Evolutionary conservation across 495 filamentous ascomycete genomes (phyloP).

Genomic region (Cairneyella variabilis): DNA sequence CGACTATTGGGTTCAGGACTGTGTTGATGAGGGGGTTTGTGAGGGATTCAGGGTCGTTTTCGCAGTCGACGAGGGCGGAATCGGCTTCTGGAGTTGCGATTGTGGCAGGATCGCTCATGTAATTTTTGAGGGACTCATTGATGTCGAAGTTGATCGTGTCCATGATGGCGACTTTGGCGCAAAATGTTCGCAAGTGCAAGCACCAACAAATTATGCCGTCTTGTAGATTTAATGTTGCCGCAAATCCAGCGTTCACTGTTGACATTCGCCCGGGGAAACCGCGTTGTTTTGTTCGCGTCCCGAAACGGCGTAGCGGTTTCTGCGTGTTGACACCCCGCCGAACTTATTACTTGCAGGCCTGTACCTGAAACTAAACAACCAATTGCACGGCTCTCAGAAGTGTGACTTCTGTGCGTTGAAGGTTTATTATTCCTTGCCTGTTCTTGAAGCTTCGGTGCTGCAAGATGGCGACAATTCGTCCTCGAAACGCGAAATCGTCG

Average conservation of each 20-base stretch:
- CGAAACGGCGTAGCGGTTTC: conserved; percentile 1
- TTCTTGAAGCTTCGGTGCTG: not conserved
- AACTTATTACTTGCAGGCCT: conserved; percentile 1
- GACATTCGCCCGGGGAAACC: conserved; percentile 12
- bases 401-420: conserved; percentile 1
- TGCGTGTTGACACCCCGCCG: conserved; percentile 7
- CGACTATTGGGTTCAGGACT: conserved; percentile 87
- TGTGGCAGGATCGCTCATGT: conserved; percentile 83
- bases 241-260: conserved; percentile 17
- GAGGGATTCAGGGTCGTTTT: conserved; percentile 83
- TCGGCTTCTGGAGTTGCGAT: conserved; percentile 88
- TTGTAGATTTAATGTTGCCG: conserved; percentile 17
- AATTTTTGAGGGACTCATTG: conserved; percentile 91
- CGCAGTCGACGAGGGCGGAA: conserved; percentile 79
- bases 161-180: conserved; percentile 45
- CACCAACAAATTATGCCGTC: conserved; percentile 16
- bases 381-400: conserved; percentile 15
- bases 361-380: conserved; percentile 21
- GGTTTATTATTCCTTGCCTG: not conserved
- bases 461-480: conserved; percentile 23
- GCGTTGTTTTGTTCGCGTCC: conserved; percentile 19
- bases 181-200: conserved; percentile 17
- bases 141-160: conserved; percentile 83
- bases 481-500: conserved; percentile 13
- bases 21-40: conserved; percentile 74